Percentiles rank a stretch among this genome's conserved stretches.
Conservation (phyloP, 345 rosid genomes). For the Pugionium dolabratum region DNA sequence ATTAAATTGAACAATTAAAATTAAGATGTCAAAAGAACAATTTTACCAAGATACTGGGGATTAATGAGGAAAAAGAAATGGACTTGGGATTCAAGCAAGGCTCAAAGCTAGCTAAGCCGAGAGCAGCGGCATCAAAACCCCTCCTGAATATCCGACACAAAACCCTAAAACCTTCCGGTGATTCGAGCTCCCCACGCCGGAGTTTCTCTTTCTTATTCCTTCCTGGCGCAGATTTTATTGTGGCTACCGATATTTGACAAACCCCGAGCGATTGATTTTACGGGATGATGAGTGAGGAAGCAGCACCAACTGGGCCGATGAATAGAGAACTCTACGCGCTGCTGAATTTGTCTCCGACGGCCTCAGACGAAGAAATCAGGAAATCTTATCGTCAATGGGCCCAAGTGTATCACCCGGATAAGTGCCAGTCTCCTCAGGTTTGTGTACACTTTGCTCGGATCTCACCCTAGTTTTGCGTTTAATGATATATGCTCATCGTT, state of each 20-base stretch:
- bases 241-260: background rate
- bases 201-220: background rate
- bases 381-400: conserved; percentile 96
- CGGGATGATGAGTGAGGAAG: conserved; percentile 35
- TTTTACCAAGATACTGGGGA: background rate
- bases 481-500: background rate
- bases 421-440: conserved; percentile 75
- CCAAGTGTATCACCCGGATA: conserved; percentile 96
- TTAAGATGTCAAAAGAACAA: conserved; percentile 1
- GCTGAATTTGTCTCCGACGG: conserved; percentile 84
- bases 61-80: conserved; percentile 21
- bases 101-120: conserved; percentile 29
- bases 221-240: background rate
- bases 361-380: conserved; percentile 88
- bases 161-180: conserved; percentile 42
- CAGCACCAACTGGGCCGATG: conserved; percentile 46
- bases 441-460: conserved; percentile 18
- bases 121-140: conserved; percentile 28
- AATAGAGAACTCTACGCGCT: conserved; percentile 81
- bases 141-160: conserved; percentile 32
- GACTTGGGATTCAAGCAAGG: conserved; percentile 40
- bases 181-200: conserved; percentile 19
- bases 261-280: background rate
- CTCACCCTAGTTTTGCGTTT: background rate
- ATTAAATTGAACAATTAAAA: background rate